Percentiles rank a stretch among this genome's conserved stretches.
Conservation (phyloP, 306 rosid genomes). For the Prunus persica region DNA sequence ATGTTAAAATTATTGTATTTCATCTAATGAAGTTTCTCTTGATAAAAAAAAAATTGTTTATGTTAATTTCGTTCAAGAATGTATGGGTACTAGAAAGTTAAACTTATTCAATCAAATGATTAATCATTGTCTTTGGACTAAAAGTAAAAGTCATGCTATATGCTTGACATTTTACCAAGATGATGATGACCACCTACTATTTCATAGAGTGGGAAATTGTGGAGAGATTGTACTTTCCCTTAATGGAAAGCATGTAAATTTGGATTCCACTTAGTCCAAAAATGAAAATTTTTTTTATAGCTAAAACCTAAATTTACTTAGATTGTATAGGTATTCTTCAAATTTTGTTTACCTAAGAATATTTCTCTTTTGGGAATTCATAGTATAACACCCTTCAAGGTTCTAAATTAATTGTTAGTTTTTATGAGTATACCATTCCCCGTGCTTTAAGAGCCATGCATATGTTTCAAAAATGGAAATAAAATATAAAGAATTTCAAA, state of each 20-base stretch:
- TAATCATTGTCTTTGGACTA: neutral
- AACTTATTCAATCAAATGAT: neutral
- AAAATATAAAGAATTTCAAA: neutral
- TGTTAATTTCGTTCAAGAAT: neutral
- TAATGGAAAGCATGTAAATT: neutral
- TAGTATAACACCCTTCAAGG: neutral
- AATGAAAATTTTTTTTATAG: too few species aligned
- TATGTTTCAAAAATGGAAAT: neutral
- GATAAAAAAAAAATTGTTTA: too few species aligned
- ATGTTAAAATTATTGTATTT: too few species aligned
- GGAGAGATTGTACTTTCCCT: neutral
- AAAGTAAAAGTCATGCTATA: neutral
- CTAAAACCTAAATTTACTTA: too few species aligned
- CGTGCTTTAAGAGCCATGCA: neutral
- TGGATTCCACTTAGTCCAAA: neutral
- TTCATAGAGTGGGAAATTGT: neutral
- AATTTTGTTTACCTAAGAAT: neutral
- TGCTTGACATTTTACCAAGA: neutral
- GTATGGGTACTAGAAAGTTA: neutral
- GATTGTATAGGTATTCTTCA: neutral
- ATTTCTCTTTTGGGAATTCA: neutral
- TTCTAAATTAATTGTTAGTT: neutral
- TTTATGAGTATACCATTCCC: neutral
- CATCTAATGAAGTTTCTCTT: too few species aligned
- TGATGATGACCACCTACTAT: neutral